Conservation (phyloP, 495 filamentous ascomycete genomes). For the Immersiella caudata region DNA sequence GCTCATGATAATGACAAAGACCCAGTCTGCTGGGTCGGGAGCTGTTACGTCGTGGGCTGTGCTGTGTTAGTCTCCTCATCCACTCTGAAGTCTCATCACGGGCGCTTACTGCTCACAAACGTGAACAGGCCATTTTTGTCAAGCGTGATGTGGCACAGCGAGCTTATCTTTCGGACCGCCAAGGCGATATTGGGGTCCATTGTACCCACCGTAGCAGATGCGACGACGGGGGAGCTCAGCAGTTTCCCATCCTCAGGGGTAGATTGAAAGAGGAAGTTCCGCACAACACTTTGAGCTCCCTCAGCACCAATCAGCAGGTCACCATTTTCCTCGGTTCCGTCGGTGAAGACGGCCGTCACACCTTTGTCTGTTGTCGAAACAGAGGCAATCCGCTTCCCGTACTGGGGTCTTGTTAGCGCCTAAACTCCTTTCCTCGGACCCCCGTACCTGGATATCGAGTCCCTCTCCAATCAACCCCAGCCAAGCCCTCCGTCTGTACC, state of each 20-base stretch:
- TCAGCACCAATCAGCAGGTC: neutral
- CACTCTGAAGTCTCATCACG: neutral
- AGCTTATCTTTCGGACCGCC: neutral
- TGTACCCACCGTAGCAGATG: neutral
- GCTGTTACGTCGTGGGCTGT: slow-evolving; percentile 2
- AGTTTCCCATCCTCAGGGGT: neutral
- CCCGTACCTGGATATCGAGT: neutral
- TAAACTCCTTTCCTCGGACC: neutral
- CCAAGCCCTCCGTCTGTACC: neutral
- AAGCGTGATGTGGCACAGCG: neutral
- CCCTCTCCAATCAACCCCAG: neutral
- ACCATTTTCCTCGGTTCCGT: neutral
- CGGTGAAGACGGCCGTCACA: neutral
- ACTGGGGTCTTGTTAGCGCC: neutral
- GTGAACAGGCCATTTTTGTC: neutral
- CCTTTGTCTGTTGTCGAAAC: neutral
- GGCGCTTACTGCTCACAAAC: slow-evolving; percentile 4
- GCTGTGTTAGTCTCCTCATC: neutral
- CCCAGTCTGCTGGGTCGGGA: neutral
- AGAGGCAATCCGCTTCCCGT: neutral
- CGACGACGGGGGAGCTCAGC: neutral
- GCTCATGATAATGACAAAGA: neutral
- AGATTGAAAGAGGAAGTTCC: neutral
- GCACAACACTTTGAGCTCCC: neutral
- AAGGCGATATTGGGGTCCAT: neutral